Evolutionary conservation across 176 grass and related monocot genomes (phyloP), one percentile per base, ranked within the genome.

Genomic region (Eragrostis nindensis): DNA sequence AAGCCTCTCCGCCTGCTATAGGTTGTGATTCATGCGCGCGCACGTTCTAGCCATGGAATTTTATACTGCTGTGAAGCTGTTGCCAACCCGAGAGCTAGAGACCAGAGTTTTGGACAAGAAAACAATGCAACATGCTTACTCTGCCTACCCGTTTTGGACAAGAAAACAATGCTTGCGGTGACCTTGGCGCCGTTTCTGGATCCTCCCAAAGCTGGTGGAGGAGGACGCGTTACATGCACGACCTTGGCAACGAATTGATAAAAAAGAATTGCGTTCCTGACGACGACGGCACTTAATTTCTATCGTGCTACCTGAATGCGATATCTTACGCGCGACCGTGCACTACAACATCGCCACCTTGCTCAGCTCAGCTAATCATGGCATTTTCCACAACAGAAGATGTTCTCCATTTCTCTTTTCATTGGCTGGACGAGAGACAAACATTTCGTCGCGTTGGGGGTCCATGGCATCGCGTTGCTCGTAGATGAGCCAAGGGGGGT

Each of bases 391-490:
- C 45, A 30, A 47, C 18, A 27, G 4, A 73, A 63, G 24, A 32
- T 55, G 32, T 36, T 36, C 32, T 36, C 32, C 32, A 36, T 4
- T 36, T 36, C 36, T 39, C 39, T 83, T 29, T 26, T n/a, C n/a
- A n/a, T n/a, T n/a, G n/a, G n/a, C n/a, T n/a, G n/a, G 66, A 59
- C 27, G 60, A 27, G 27, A 5, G 81, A 29, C 74, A 83, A n/a
- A 43, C 0, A 48, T 74, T 79, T 60, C 49, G 5, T 61, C 50
- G 56, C 40, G 5, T 16, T 26, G 55, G 79, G 85, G 50, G 46
- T 62, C 78, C 85, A 69, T 81, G 78, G 46, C 14, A 48, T 48
- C 11, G 46, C 13, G 54, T 21, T 59, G 55, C n/a, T 21, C 24
- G 55, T 59, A 11, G 55, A 59, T 25, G n/a, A 59, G 32, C 32